Evolutionary conservation across 129 eudicot species (phyloP).

Genomic region (Ambrosia artemisiifolia): DNA sequence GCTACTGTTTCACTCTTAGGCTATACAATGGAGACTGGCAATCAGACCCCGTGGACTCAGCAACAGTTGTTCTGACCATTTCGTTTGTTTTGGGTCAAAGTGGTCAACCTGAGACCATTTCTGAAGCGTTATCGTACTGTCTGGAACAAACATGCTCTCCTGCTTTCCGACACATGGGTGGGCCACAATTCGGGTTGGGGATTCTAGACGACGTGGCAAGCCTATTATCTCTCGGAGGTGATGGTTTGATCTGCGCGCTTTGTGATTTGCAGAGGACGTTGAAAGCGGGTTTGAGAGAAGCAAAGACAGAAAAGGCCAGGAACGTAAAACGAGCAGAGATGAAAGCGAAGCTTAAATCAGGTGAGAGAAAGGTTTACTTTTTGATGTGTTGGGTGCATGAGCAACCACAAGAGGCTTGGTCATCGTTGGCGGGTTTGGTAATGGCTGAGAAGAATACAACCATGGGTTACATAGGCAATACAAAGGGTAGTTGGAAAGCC

Average conservation of each 20-base stretch:
- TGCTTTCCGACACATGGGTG: constrained; percentile 69
- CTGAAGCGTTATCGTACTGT: constrained; percentile 61
- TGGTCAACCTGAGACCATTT: constrained; percentile 64
- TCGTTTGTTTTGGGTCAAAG: constrained; percentile 67
- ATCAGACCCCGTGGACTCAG: constrained; percentile 68
- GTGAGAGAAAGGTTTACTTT: constrained; percentile 67
- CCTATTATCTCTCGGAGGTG: constrained; percentile 47
- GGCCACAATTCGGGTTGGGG: constrained; percentile 58
- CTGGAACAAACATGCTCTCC: constrained; percentile 84
- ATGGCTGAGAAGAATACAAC: constrained; percentile 52
- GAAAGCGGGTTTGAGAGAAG: constrained; percentile 45
- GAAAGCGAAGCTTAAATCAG: constrained; percentile 51
- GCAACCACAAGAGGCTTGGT: constrained; percentile 66
- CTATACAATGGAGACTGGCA: constrained; percentile 88
- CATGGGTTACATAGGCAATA: constrained; percentile 34
- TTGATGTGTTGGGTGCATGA: constrained; percentile 92
- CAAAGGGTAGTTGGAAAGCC: constrained; percentile 17
- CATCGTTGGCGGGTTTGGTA: constrained; percentile 48
- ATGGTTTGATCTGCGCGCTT: constrained; percentile 63
- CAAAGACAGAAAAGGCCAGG: constrained; percentile 45
- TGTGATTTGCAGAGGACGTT: constrained; percentile 66
- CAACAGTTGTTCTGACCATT: constrained; percentile 44
- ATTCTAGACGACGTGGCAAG: constrained; percentile 55
- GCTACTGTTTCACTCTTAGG: constrained; percentile 87
- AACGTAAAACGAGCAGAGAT: constrained; percentile 37